Percentiles rank a stretch among this genome's conserved stretches.
These are phyloP conservation scores for Trypanosoma vivax DNA, from an alignment of 208 protist genomes.

Conservation along the genomic window DNA sequence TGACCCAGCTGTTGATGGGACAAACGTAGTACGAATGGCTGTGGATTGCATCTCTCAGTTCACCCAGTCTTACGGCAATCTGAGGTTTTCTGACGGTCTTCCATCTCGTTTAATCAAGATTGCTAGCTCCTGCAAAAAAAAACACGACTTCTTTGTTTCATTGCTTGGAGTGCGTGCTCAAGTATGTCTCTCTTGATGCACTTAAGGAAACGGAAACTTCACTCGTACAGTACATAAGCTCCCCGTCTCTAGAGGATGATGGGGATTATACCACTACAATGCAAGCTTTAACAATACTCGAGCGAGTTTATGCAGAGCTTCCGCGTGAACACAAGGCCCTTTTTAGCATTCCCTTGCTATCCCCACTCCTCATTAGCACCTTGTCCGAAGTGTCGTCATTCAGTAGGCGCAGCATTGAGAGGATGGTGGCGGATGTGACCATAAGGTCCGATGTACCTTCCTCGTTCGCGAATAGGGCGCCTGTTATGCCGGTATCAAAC, in stretches of 20 bases:
- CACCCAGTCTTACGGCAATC: slow-evolving; percentile 12
- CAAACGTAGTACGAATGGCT: not conserved
- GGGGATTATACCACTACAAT: not conserved
- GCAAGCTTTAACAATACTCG: slow-evolving; percentile 23
- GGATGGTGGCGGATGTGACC: slow-evolving; percentile 6
- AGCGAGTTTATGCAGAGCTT: slow-evolving; percentile 22
- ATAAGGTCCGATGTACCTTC: not conserved
- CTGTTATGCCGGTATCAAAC: not conserved
- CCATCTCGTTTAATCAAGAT: slow-evolving; percentile 19
- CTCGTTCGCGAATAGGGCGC: not conserved
- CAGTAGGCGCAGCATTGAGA: slow-evolving; percentile 11
- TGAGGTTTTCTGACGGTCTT: slow-evolving; percentile 17
- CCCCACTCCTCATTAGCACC: slow-evolving; percentile 29
- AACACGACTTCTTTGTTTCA: slow-evolving; percentile 18
- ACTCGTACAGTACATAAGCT: slow-evolving; percentile 11
- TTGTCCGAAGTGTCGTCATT: slow-evolving; percentile 22
- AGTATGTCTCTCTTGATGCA: slow-evolving; percentile 18
- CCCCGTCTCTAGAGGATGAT: not conserved
- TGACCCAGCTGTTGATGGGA: not conserved
- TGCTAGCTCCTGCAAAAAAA: slow-evolving; percentile 10
- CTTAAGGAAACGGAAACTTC: slow-evolving; percentile 19
- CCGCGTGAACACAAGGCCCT: slow-evolving; percentile 31
- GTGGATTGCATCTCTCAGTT: slow-evolving; percentile 17
- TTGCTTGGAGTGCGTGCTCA: slow-evolving; percentile 31
- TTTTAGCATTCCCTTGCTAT: slow-evolving; percentile 35